Evolutionary conservation across 225 moss, liverwort and hornwort genomes (phyloP), one percentile per base, ranked within the genome.

Genomic region (Pleurozium schreberi): DNA sequence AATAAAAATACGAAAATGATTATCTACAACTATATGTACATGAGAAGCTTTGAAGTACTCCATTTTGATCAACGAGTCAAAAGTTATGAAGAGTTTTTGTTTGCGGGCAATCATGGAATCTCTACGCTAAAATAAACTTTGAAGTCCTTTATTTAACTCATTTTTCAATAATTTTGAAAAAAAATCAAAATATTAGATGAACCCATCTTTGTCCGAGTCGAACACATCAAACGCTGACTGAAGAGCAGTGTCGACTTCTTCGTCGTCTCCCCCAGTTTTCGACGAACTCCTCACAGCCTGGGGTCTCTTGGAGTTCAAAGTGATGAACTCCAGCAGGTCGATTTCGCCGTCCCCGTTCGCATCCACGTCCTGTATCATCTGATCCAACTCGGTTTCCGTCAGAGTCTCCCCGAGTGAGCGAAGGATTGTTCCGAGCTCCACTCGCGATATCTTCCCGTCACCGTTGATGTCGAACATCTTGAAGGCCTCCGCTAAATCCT

Each of bases 191-290:
- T n/a, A n/a, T n/a, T n/a, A n/a, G 58, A 96, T 96, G 82, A 80
- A 93, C 20, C 94, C 92, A 80, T 93, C 93, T 58, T 88, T 90
- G 60, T 95, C 94, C 23, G 92, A 87, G 67, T 96, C 95, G n/a
- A 93, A 95, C 42, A 95, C 91, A 45, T 92, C 82, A 81, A 96
- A 96, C 27, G 95, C 96, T 6, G 88, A 92, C 85, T 78, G 92
- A 21, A 96, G 90, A 49, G 88, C 93, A 47, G 74, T 57, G n/a
- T 82, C 87, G 14, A 8, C 85, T 61, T 65, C 87, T 7, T 86
- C 84, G 27, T 64, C 71, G 34, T 33, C 86, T 49, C 70, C 84
- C 45, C 49, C 84, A 33, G 36, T 63, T 83, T 65, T 50, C 26
- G 36, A 83, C 20, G 42, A 40, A 84, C 55, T 87, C 65, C 55